A percentile compares a stretch with the other conserved stretches of the same genome.
Evolutionary conservation across 495 filamentous ascomycete genomes (phyloP).

Genomic region (Wilcoxina mikolae): DNA sequence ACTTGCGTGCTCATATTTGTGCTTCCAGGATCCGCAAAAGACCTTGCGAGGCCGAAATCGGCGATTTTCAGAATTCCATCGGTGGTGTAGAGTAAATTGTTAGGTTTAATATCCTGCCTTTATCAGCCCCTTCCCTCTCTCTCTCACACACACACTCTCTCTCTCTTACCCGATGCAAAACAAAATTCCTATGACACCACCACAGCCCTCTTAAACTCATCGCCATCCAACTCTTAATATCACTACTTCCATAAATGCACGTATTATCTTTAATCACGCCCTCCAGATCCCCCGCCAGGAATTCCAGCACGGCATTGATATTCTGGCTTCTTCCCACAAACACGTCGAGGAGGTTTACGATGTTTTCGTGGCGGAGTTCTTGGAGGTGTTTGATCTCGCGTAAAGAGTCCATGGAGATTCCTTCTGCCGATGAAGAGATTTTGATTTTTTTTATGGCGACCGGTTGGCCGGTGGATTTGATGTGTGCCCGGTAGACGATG

Average conservation of each 20-base stretch:
- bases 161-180: slow-evolving; percentile 59
- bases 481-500: slow-evolving; percentile 76
- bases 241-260: slow-evolving; percentile 59
- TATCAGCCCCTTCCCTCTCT: not conserved
- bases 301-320: slow-evolving; percentile 87
- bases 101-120: slow-evolving; percentile 78
- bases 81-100: slow-evolving; percentile 87
- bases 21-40: slow-evolving; percentile 73
- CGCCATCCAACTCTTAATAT: slow-evolving; percentile 97
- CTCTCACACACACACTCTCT: not conserved
- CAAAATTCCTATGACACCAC: slow-evolving; percentile 91
- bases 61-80: slow-evolving; percentile 89
- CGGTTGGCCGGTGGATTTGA: slow-evolving; percentile 47
- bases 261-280: slow-evolving; percentile 71
- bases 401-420: slow-evolving; percentile 82
- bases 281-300: slow-evolving; percentile 84
- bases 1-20: slow-evolving; percentile 77
- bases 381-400: slow-evolving; percentile 90
- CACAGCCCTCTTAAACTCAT: slow-evolving; percentile 87
- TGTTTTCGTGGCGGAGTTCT: slow-evolving; percentile 89
- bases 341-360: slow-evolving; percentile 78
- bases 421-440: slow-evolving; percentile 50
- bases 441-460: slow-evolving; percentile 99
- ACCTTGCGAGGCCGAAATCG: slow-evolving; percentile 88
- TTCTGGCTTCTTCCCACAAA: slow-evolving; percentile 90